These are phyloP conservation scores for Neonectria ditissima DNA, from an alignment of 2,329 filamentous ascomycete genomes.

Conservation along the genomic window DNA sequence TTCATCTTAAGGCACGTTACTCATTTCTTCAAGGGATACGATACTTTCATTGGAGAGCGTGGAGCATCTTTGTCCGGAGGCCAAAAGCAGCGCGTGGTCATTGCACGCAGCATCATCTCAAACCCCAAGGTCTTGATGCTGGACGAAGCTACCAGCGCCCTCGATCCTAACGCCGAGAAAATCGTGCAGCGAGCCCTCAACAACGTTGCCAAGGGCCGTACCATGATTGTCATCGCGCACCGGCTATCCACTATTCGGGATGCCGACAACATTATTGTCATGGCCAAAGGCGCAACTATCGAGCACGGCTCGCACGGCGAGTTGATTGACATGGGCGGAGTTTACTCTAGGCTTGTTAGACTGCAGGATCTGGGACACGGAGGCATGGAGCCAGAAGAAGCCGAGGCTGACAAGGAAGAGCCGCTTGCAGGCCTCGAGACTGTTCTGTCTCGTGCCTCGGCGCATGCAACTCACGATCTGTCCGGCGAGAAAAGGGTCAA, in stretches of 20 bases:
- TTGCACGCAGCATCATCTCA: constrained; percentile 74
- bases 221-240: constrained; percentile 75
- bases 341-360: constrained; percentile 65
- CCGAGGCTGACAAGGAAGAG: constrained; percentile 53
- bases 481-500: constrained; percentile 23
- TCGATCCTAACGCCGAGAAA: constrained; percentile 59
- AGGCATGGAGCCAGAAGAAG: constrained; percentile 19
- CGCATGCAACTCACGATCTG: constrained; percentile 33
- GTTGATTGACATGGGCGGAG: constrained; percentile 60
- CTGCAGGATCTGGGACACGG: constrained; percentile 54
- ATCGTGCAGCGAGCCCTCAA: constrained; percentile 69
- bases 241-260: constrained; percentile 68
- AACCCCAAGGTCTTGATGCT: constrained; percentile 73
- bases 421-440: constrained; percentile 44
- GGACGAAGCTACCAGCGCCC: constrained; percentile 76
- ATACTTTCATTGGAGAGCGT: constrained; percentile 72
- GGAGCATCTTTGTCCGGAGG: constrained; percentile 75
- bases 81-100: constrained; percentile 74
- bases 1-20: too few species aligned
- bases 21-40: constrained; percentile 68
- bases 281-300: constrained; percentile 68
- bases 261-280: constrained; percentile 75
- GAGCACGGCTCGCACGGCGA: constrained; percentile 73
- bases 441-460: constrained; percentile 38
- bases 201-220: constrained; percentile 65